Percentiles rank a stretch among this genome's conserved stretches.
Conservation (phyloP, 495 filamentous ascomycete genomes). For the Hyaloscypha bicolor region DNA sequence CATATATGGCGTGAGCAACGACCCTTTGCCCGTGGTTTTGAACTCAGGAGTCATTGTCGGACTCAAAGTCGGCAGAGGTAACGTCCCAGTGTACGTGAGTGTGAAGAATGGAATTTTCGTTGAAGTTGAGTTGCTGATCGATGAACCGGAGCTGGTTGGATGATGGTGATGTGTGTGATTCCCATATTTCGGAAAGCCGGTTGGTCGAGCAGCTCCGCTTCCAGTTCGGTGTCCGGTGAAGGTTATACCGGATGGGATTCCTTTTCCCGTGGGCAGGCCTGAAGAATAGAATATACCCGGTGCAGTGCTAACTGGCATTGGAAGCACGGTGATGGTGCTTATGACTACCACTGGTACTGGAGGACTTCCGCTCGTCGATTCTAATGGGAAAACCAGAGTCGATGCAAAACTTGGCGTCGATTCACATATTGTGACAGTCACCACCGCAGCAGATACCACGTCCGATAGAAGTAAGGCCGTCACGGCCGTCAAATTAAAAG, state of each 20-base stretch:
- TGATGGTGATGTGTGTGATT: constrained; percentile 4
- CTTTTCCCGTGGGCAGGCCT: background rate
- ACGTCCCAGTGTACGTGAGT: background rate
- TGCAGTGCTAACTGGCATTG: constrained; percentile 1
- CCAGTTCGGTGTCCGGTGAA: constrained; percentile 8
- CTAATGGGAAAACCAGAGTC: background rate
- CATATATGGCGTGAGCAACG: background rate
- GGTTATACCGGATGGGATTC: constrained; percentile 15
- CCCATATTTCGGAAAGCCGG: background rate
- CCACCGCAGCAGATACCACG: constrained; percentile 5
- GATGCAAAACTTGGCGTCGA: background rate
- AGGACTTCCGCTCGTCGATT: background rate
- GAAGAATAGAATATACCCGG: background rate
- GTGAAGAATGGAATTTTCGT: constrained; percentile 4
- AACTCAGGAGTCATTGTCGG: background rate
- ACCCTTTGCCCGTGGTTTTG: background rate
- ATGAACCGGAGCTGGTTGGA: background rate
- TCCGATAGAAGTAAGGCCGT: constrained; percentile 18
- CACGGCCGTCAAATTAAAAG: constrained; percentile 13
- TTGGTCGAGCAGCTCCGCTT: constrained; percentile 3
- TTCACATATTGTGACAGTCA: background rate
- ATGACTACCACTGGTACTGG: background rate
- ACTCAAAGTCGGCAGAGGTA: background rate
- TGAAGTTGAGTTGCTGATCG: background rate
- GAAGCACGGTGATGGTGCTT: constrained; percentile 18